Conservation (phyloP, 768 basidiomycete species). For the Phylloporus arenicola region DNA sequence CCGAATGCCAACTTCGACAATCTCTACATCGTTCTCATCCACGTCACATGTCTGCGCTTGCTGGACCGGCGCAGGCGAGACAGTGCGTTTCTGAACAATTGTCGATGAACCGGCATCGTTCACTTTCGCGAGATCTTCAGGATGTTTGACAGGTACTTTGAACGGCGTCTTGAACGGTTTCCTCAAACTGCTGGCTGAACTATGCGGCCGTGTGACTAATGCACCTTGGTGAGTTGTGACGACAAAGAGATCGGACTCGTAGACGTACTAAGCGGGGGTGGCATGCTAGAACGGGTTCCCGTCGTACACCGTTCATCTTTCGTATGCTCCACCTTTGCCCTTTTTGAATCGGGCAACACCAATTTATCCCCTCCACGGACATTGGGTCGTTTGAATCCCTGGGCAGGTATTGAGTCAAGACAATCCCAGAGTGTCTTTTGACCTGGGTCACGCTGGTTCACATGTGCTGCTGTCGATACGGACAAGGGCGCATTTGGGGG, state of each 20-base stretch:
- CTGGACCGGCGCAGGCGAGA: neutral
- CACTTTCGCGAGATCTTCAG: conserved; percentile 5
- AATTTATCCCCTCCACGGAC: conserved; percentile 4
- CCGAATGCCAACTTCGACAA: conserved; percentile 7
- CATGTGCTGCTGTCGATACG: neutral
- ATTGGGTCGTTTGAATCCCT: conserved; percentile 25
- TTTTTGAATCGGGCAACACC: conserved; percentile 18
- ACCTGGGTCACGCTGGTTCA: neutral
- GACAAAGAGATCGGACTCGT: neutral
- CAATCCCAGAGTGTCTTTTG: conserved; percentile 23
- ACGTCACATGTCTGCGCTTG: neutral
- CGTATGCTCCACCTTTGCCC: conserved; percentile 10
- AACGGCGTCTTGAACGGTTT: conserved; percentile 43
- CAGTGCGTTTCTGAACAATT: neutral
- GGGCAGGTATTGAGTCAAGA: conserved; percentile 9
- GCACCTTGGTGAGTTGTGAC: neutral
- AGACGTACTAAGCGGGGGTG: conserved; percentile 20
- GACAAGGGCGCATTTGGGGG: conserved; percentile 2
- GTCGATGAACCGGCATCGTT: neutral
- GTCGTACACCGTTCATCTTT: neutral
- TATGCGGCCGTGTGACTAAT: conserved; percentile 45
- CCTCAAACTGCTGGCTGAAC: conserved; percentile 35
- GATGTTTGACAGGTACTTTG: conserved; percentile 44
- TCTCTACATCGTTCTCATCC: conserved; percentile 4
- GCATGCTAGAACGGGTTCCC: conserved; percentile 6